Evolutionary conservation across 2,329 filamentous ascomycete genomes (phyloP), one percentile per base, ranked within the genome.

Genomic region (Clonostachys byssicola): DNA sequence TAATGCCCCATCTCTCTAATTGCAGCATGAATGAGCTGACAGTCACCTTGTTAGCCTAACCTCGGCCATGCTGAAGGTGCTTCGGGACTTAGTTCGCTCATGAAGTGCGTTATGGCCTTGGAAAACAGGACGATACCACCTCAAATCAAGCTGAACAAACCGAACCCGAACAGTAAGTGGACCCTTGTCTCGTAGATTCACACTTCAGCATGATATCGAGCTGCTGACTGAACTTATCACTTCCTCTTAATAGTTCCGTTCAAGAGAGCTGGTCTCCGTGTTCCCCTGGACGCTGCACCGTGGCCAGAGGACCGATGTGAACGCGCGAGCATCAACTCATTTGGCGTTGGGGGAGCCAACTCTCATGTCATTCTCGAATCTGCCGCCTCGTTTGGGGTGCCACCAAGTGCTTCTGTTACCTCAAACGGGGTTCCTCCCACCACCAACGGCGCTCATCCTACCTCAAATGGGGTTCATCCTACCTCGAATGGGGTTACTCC

Each of bases 1-100:
- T 30, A 10, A 10, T 30, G 23, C 10, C 23, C 8, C 23, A 10
- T 30, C 7, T 30, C 23, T 30, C 23, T 10, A 30, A 8, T 3
- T 8, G 8, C 9, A 30, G 23, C 23, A 30, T 3, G 23, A 30
- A 9, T 30, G 23, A 30, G 9, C 23, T 30, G 23, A 30, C 23
- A 4, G 23, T 30, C 9, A 30, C 5, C 8, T 30, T 30, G 9
- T 9, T 30, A 30, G 23, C 23, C 23, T 10, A 73, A 73, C 48
- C 62, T 73, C 18, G 70, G 70, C 16, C 70, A 73, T 47, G 53
- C 67, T 1, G 69, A 73, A 49, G 69, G 64, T n/a, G 62, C 65
- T 5, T 65, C 68, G 1, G 70, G 68, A 5, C 54, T 72, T 8
- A 65, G 68, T 1, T 65, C 69, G 5, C 44, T 73, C 3, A 69